Evolutionary conservation across 768 basidiomycete species (phyloP).

Genomic region (Boletus pseudo-olivaceus): DNA sequence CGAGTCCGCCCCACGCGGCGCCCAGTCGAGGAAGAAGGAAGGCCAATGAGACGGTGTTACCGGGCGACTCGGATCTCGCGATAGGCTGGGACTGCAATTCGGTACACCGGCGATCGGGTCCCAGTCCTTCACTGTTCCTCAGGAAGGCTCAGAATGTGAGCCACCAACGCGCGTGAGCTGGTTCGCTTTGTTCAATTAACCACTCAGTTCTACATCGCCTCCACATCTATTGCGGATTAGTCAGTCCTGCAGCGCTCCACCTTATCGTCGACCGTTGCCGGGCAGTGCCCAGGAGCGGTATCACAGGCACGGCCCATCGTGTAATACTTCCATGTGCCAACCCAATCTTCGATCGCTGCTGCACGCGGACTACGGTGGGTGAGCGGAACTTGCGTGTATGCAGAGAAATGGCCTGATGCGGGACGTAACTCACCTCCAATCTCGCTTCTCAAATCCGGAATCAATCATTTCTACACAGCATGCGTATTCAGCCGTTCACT

Average conservation of each 20-base stretch:
- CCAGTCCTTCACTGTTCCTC: too few species aligned
- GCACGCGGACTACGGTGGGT: conserved; percentile 4
- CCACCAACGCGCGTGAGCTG: not conserved
- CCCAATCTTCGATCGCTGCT: conserved; percentile 10
- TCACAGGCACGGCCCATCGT: not conserved
- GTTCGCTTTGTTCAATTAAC: not conserved
- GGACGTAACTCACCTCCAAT: conserved; percentile 1
- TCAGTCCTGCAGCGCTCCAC: not conserved
- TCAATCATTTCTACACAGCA: not conserved
- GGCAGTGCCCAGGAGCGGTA: not conserved
- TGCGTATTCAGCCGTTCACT: not conserved
- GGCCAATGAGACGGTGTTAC: not conserved
- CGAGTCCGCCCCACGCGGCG: not conserved
- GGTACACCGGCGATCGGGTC: not conserved
- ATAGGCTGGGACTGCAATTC: not conserved
- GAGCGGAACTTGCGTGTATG: not conserved
- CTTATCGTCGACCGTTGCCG: conserved; percentile 1
- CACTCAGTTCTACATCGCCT: not conserved
- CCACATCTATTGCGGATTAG: not conserved
- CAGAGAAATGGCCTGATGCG: not conserved
- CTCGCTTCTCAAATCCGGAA: not conserved
- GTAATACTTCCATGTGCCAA: not conserved
- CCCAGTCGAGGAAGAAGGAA: not conserved
- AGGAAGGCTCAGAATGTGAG: too few species aligned
- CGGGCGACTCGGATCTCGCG: not conserved